Percentiles rank a stretch among this genome's conserved stretches.
Conservation (phyloP, 2,329 filamentous ascomycete genomes). For the Nemania sp. region DNA sequence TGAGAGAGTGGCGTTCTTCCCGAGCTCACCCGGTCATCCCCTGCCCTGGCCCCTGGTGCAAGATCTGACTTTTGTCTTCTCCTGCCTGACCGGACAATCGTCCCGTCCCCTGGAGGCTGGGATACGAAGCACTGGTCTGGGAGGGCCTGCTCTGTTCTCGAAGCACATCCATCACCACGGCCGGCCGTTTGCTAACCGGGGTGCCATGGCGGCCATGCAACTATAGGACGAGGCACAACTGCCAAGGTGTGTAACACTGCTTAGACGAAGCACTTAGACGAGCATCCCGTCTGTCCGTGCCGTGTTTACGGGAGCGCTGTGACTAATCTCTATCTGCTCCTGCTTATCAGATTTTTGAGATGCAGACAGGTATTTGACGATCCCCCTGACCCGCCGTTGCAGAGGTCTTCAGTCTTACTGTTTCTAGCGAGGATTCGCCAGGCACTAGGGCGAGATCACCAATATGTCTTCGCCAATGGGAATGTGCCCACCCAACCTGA, state of each 20-base stretch:
- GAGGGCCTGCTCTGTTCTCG: background rate
- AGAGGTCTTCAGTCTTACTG: conserved; percentile 20
- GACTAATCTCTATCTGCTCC: conserved; percentile 6
- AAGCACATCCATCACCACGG: background rate
- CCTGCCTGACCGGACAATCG: too few relatives aligned
- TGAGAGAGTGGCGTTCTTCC: too few relatives aligned
- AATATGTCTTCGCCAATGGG: conserved; percentile 35
- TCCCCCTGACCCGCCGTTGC: background rate
- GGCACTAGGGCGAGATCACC: conserved; percentile 32
- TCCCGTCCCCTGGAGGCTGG: too few relatives aligned
- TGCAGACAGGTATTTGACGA: conserved; percentile 32
- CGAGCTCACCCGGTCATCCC: too few relatives aligned
- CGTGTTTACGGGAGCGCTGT: background rate
- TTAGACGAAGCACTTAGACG: too few relatives aligned
- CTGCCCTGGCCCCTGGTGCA: background rate
- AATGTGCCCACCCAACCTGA: conserved; percentile 31
- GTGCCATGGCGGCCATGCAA: too few relatives aligned
- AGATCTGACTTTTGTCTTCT: too few relatives aligned
- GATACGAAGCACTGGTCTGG: too few relatives aligned
- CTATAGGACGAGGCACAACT: conserved; percentile 32
- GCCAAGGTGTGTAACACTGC: conserved; percentile 27
- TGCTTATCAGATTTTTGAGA: conserved; percentile 33
- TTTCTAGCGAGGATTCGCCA: conserved; percentile 32
- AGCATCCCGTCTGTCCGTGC: too few relatives aligned
- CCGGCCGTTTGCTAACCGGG: conserved; percentile 27